Evolutionary conservation across 805 yeast species (phyloP), one percentile per base, ranked within the genome.

Genomic region (Cyberlindnera lachancei): DNA sequence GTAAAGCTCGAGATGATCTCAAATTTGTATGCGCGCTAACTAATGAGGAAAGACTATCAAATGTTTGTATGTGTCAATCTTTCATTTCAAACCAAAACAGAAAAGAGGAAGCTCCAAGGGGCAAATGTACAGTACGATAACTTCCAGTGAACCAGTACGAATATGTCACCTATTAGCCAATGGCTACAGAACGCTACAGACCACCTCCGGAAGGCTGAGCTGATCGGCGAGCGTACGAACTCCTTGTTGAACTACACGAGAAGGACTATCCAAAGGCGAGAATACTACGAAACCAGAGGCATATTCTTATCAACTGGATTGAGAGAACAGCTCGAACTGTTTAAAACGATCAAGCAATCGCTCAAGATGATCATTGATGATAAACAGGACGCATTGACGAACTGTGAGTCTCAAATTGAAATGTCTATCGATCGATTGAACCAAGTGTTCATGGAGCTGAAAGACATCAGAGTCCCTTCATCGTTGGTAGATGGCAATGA

Each of bases 151-250:
- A 20, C 15, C 21, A 23, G 13, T 4, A 8, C 21, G 7, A 29
- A 29, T 30, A 23, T 5, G n/a, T n/a, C n/a, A n/a, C n/a, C 23
- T 5, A 21, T 30, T 11, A 13, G 13, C 7, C 21, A 40, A 15
- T 68, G 73, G 70, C 55, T 61, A 7, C 41, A 46, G 11, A 73
- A 68, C 45, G 75, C 82, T 0, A 63, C 67, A 27, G 55, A 50
- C 34, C 64, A 68, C 15, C 59, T 75, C 22, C 51, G 63, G 2
- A 58, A 61, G 11, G 80, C 79, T 0, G 74, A 69, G 34, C 56
- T 59, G 7, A 46, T 70, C 4, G 75, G 83, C 32, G 61, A 63
- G n/a, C 63, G 61, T 21, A 77, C 80, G 14, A 68, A 68, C 44
- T 42, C 45, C 15, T 47, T 54, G 15, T 58, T 73, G 7, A 51